Evolutionary conservation across 352 stramenopile genomes (phyloP), one percentile per base, ranked within the genome.

Genomic region (Achlya hypogyna): DNA sequence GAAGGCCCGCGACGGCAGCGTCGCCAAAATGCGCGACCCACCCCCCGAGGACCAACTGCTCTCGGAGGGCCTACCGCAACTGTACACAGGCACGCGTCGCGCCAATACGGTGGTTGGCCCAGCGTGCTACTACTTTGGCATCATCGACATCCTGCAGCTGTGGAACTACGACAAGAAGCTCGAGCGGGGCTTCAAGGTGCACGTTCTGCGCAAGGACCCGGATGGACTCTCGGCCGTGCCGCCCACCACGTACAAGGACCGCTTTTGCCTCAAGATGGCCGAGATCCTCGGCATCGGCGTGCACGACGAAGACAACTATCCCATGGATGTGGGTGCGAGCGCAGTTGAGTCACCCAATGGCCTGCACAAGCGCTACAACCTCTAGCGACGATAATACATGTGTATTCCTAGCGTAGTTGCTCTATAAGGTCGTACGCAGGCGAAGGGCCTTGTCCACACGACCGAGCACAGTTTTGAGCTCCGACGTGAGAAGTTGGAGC

Each of bases 141-240:
- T 95, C 64, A 95, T 95, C 65, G 86, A 95, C 63, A 93, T 95
- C 69, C 65, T 95, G 56, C 86, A 95, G 73, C 87, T 83, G 62
- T 95, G 86, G 86, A 96, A 90, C 53, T 94, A 91, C 77, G 81
- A 93, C 63, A 96, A 96, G 74, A 91, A 92, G 62, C 71, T 95
- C 9, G 88, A 96, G 75, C 85, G 87, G 10, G 93, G 95, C 54
- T 75, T 79, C 27, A 96, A 96, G 73, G 88, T 84, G 1, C 87
- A 89, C 65, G n/a, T 96, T 25, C 72, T 94, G 2, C 79, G 79
- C 0, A 89, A 88, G 69, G 85, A 95, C 70, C 68, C 75, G 0
- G 84, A 92, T 38, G 88, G 88, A 1, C 75, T 96, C 20, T 94
- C 84, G 23, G 88, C 88, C 1, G 77, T 91, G 34, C 78, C 86